Percentiles rank a stretch among this genome's conserved stretches.
These are phyloP conservation scores for Tripterygium wilfordii DNA, from an alignment of 177 flowering plant species.

Conservation along the genomic window DNA sequence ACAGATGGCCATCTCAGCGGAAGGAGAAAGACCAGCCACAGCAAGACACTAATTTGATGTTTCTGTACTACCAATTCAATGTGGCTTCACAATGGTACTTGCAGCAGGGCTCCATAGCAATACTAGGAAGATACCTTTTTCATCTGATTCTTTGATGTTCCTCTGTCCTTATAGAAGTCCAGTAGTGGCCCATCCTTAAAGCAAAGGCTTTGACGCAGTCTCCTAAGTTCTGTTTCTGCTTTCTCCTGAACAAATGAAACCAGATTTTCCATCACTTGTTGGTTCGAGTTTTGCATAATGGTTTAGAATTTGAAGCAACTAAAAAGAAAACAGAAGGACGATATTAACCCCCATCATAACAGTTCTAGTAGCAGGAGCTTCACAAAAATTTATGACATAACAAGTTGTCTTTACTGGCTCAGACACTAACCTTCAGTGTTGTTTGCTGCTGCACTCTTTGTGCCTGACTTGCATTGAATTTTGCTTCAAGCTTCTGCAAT, in stretches of 20 bases:
- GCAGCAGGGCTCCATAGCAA: background rate
- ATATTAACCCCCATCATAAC: too few relatives aligned
- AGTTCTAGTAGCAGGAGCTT: too few relatives aligned
- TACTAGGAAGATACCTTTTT: constrained; percentile 22
- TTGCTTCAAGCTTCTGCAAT: constrained; percentile 54
- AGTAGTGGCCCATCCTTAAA: constrained; percentile 61
- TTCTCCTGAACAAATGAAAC: constrained; percentile 35
- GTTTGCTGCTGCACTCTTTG: constrained; percentile 30
- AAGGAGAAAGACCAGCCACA: background rate
- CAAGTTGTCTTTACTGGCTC: too few relatives aligned
- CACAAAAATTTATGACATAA: too few relatives aligned
- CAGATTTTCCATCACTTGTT: too few relatives aligned
- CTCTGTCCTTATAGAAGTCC: constrained; percentile 36
- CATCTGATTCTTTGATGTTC: constrained; percentile 16
- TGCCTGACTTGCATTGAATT: constrained; percentile 37
- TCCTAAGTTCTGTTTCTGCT: constrained; percentile 40
- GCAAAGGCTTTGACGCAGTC: constrained; percentile 45
- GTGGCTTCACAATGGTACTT: too few relatives aligned
- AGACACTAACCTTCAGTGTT: constrained; percentile 46
- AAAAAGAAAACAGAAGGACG: background rate
- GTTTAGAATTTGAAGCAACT: background rate
- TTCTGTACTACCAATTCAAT: too few relatives aligned
- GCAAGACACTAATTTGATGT: background rate
- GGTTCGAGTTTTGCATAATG: too few relatives aligned
- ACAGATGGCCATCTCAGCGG: too few relatives aligned